Evolutionary conservation across 2,329 filamentous ascomycete genomes (phyloP), one percentile per base, ranked within the genome.

Genomic region (Colletotrichum incanum): DNA sequence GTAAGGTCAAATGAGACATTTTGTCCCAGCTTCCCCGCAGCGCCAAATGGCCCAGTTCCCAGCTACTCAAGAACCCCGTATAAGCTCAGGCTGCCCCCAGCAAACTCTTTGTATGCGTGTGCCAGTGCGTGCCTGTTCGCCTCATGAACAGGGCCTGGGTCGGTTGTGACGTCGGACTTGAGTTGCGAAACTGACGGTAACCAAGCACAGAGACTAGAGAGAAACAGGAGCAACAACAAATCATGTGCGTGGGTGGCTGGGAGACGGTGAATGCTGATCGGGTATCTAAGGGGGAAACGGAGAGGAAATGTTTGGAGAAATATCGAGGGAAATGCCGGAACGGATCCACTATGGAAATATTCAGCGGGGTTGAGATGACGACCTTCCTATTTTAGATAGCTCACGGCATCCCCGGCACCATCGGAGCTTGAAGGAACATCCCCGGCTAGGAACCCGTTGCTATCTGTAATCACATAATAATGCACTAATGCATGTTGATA

Each of bases 311-410:
- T 37, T 11, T 37, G 7, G 34, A 59, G 55, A 60, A 61, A 18
- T n/a, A 67, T 61, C 43, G 37, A 62, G 23, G 23, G n/a, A 67
- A 71, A 66, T 62, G 64, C 64, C 56, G 68, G 52, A 39, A 14
- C 5, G 37, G 43, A 9, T 43, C 61, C 61, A 64, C 49, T 56
- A n/a, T 18, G 20, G 28, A 18, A 47, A 55, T 26, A 14, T 31
- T 60, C 52, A 52, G 69, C 52, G 69, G 65, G 52, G 45, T 43
- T n/a, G 23, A 39, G 28, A 23, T 55, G 11, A 26, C 11, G 31
- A 58, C 69, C 65, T 68, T 54, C 70, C 59, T 31, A n/a, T 60
- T 28, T 26, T 7, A 59, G 59, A 23, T 55, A 64, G 61, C 61
- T 54, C 61, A 11, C 61, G 61, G 61, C 49, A 11, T 43, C 47